Conservation (phyloP, 345 rosid species). For the Reutealis trisperma region DNA sequence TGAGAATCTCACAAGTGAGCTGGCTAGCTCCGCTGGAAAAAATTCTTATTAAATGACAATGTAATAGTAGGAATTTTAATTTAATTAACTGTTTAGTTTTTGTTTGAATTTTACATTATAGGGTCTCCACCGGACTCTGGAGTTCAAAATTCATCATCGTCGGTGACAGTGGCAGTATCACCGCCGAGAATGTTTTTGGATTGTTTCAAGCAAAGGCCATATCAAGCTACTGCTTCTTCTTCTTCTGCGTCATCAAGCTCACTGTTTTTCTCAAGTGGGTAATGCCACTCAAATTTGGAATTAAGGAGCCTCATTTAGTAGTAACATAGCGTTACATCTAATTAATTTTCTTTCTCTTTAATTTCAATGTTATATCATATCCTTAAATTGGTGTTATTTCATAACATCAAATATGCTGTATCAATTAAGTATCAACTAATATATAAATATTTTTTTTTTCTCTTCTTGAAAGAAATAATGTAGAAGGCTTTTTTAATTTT, state of each 20-base stretch:
- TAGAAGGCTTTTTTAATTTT: too few species aligned
- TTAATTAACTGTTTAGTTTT: neutral
- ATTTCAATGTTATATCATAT: slow-evolving; percentile 14
- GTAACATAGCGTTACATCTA: slow-evolving; percentile 11
- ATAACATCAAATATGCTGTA: neutral
- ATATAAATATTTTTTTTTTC: neutral
- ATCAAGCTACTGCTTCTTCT: slow-evolving; percentile 46
- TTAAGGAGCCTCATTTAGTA: neutral
- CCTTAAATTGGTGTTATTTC: slow-evolving; percentile 10
- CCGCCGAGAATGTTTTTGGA: slow-evolving; percentile 80
- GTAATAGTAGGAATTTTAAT: too few species aligned
- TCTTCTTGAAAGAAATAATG: too few species aligned
- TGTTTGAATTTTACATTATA: slow-evolving; percentile 4
- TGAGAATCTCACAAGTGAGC: slow-evolving; percentile 45
- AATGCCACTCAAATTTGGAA: neutral
- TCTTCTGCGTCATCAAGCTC: slow-evolving; percentile 72
- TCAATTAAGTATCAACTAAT: neutral
- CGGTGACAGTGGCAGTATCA: slow-evolving; percentile 59
- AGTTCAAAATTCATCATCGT: slow-evolving; percentile 47
- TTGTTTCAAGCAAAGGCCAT: slow-evolving; percentile 67
- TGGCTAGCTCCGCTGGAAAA: neutral
- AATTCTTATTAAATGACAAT: too few species aligned
- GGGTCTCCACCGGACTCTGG: slow-evolving; percentile 68
- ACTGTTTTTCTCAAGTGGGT: slow-evolving; percentile 67
- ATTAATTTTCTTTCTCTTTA: neutral